Base-by-base conservation (phyloP, 1,139 yeast species). In the Debaryomycetaceae sp. region DNA sequence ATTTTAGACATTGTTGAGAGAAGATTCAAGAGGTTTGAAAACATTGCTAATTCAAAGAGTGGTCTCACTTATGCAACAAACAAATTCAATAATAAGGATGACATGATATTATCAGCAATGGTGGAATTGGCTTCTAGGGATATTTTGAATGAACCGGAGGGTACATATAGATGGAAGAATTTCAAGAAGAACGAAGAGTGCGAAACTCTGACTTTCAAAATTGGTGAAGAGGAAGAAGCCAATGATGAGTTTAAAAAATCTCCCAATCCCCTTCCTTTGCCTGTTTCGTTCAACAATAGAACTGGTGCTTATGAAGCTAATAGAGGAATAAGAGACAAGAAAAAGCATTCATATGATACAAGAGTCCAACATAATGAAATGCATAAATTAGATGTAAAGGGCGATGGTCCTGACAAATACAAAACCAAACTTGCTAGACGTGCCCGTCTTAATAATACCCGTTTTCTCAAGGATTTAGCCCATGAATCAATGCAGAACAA, bases 1-100 rank as follows among this genome's bases (percentile, higher is more conserved):
- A 72, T 84, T 19, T 66, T 92, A 32, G 98, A 92, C 46, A 65
- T 85, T 35, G 87, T 89, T 30, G 98, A 92, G 55, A 73, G 94
- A 52, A 72, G 85, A 48, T 85, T 86, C 51, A 67, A 68, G 34
- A 75, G 75, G 48, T 71, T 83, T 44, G 87, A 83, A 50, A 66
- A 67, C 9, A 62, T 74, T 50, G 87, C 91, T 1, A 61, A 58
- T 34, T 59, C 78, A 1, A 46, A 60, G 5, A 59, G 61, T 19
- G 83, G 83, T 2, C 34, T 66, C 35, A 56, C 58, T 35, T 74
- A 76, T 6, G 70, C 74, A 0, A 74, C 81, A 1, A 63, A 63
- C 36, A 53, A 56, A 17, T 76, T 74, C 49, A 48, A 52, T 8
- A 55, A 55, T 17, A 53, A 47, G 4, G 74, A 72, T 13, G 50